A percentile compares a stretch with the other conserved stretches of the same genome.
phyloP scores from a whole-genome alignment of 495 filamentous ascomycete genomes.

The Penicillium simplicissimum region DNA sequence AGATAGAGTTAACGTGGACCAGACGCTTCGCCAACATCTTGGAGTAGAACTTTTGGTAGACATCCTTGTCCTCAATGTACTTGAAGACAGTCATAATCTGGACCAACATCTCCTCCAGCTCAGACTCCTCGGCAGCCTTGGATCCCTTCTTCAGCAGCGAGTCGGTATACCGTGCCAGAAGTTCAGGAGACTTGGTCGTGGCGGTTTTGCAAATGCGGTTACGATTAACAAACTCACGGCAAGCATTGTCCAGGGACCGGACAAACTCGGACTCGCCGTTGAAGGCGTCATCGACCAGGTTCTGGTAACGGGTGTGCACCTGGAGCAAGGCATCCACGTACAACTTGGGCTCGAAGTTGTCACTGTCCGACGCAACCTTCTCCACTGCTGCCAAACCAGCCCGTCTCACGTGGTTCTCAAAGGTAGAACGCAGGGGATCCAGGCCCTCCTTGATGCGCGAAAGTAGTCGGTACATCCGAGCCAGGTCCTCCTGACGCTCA shows the following conservation, averaged over 20 bases:
- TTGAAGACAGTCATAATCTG: conserved; percentile 99
- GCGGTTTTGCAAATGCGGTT: conserved; percentile 92
- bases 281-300: conserved; percentile 88
- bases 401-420: conserved; percentile 90
- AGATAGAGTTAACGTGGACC: conserved; percentile 91
- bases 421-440: conserved; percentile 83
- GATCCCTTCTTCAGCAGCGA: conserved; percentile 89
- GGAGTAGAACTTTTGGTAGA: conserved; percentile 99
- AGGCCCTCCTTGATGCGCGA: conserved; percentile 89
- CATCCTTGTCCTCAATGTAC: conserved; percentile 99
- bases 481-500: conserved; percentile 91
- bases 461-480: conserved; percentile 92
- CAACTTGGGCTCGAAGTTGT: conserved; percentile 90
- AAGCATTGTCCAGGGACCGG: conserved; percentile 93
- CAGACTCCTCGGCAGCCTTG: conserved; percentile 85
- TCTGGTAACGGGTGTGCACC: conserved; percentile 89
- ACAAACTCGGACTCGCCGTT: conserved; percentile 96
- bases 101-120: conserved; percentile 85
- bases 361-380: conserved; percentile 86
- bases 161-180: conserved; percentile 96
- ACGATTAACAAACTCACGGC: conserved; percentile 95
- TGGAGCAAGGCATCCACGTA: conserved; percentile 95
- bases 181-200: conserved; percentile 88
- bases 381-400: conserved; percentile 85
- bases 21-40: conserved; percentile 93